phyloP scores from a whole-genome alignment of 305 asterid genomes.

The Fraxinus nigra region DNA sequence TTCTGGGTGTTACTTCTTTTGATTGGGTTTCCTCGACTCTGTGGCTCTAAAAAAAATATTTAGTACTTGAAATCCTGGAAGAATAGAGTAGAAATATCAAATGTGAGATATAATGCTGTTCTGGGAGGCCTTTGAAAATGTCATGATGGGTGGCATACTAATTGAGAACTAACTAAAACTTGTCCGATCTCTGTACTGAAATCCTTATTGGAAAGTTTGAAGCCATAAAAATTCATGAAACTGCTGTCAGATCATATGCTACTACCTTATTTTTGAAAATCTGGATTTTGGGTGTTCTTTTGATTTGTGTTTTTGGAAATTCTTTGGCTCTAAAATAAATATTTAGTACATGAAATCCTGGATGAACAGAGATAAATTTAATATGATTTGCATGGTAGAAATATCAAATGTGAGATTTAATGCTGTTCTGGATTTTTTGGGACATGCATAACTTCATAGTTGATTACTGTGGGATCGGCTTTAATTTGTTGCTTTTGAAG shows the following conservation, averaged over 20 bases:
- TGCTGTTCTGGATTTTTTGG: not conserved
- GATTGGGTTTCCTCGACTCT: not conserved
- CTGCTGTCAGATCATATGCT: not conserved
- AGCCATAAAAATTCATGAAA: not conserved
- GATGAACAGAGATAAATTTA: not conserved
- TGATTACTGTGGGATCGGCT: conserved; percentile 9
- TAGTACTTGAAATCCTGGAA: not conserved
- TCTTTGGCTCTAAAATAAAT: not conserved
- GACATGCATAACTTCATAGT: conserved; percentile 10
- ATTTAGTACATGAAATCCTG: not conserved
- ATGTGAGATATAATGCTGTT: not conserved
- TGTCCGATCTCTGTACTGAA: not conserved
- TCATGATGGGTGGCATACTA: not conserved
- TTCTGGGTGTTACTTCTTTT: not conserved
- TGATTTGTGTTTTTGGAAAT: not conserved
- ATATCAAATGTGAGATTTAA: not conserved
- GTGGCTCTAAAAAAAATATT: not conserved
- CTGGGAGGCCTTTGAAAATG: not conserved
- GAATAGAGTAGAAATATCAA: not conserved
- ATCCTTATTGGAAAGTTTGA: not conserved
- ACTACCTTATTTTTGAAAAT: not conserved
- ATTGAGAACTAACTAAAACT: not conserved
- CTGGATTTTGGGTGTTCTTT: not conserved
- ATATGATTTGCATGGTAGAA: not conserved
- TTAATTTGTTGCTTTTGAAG: conserved; percentile 12